Base-by-base conservation (phyloP, 805 yeast species). In the Suhomyces sp. region DNA sequence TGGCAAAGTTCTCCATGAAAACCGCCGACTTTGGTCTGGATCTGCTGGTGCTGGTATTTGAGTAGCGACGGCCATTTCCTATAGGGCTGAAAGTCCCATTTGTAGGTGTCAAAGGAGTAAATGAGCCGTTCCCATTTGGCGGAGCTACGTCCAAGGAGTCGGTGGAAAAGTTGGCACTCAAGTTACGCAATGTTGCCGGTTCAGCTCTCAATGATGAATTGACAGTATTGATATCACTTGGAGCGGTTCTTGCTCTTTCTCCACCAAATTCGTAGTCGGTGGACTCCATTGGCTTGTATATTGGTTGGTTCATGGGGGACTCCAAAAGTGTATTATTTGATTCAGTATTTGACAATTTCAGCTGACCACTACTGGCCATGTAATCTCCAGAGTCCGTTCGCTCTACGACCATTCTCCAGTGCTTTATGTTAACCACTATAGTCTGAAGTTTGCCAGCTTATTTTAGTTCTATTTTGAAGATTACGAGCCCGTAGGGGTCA, bases 91-190 rank as follows among this genome's bases (percentile, higher is more conserved):
- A 49, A n/a, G 57, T 49, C 12, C 50, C 40, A 21, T 29, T 35
- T 4, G 52, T 49, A 29, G 55, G 55, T 2, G 55, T 52, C 6
- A 37, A 20, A 9, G 54, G 54, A 12, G 44, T 24, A 20, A 47
- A 47, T 1, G 33, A 12, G 43, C 43, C 43, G n/a, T 20, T 4
- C 6, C 9, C 19, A 13, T 13, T 43, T 8, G 47, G 24, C n/a
- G 46, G 35, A 4, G 37, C 29, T 12, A 22, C 60, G 15, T 54
- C 54, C 4, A 70, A 44, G 0, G 75, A 71, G 41, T 72, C 76
- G 2, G 73, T 56, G 8, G 76, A 71, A 57, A 75, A 75, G 57
- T 75, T 75, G 44, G 75, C 70, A 50, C 76, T 67, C 19, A 74
- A 59, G 43, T 58, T 61, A 3, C 31, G 64, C 53, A n/a, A 72